A percentile compares a stretch with the other conserved stretches of the same genome.
phyloP scores from a whole-genome alignment of 129 eudicot species.

The Helianthus tuberosus region DNA sequence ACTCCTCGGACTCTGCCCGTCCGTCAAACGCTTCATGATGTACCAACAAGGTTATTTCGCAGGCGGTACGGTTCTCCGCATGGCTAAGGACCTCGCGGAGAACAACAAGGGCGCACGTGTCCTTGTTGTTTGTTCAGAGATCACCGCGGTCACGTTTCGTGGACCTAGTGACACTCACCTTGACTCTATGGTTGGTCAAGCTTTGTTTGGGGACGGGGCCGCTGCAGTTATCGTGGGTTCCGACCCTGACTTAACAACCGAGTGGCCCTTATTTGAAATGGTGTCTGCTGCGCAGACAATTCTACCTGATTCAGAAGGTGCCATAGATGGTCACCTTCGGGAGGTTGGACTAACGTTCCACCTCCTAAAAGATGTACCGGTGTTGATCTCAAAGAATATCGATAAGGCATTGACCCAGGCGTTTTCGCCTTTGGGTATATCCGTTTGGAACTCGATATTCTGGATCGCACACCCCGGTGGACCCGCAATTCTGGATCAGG shows the following conservation, averaged over 20 bases:
- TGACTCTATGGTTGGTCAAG: constrained; percentile 66
- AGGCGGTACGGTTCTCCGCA: constrained; percentile 56
- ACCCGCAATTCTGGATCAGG: constrained; percentile 60
- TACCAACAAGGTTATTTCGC: constrained; percentile 46
- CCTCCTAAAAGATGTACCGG: constrained; percentile 51
- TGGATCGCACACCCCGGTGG: constrained; percentile 56
- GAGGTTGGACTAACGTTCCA: constrained; percentile 44
- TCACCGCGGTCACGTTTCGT: constrained; percentile 67
- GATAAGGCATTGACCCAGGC: constrained; percentile 49
- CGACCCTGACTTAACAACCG: constrained; percentile 33
- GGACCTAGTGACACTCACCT: constrained; percentile 65
- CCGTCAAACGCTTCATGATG: constrained; percentile 60
- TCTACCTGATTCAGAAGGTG: constrained; percentile 38
- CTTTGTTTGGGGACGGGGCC: constrained; percentile 55
- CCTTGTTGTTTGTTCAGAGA: constrained; percentile 65
- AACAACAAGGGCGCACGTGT: constrained; percentile 67
- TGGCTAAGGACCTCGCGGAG: constrained; percentile 72
- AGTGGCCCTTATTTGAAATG: constrained; percentile 39
- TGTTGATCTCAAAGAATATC: constrained; percentile 57
- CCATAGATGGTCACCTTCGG: constrained; percentile 38
- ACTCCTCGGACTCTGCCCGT: constrained; percentile 67
- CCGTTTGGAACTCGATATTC: constrained; percentile 67
- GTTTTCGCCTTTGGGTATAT: constrained; percentile 48
- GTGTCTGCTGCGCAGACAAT: constrained; percentile 42
- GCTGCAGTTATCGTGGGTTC: constrained; percentile 43